Evolutionary conservation across 495 filamentous ascomycete genomes (phyloP), one percentile per base, ranked within the genome.

Genomic region (Penicilliopsis zonata): DNA sequence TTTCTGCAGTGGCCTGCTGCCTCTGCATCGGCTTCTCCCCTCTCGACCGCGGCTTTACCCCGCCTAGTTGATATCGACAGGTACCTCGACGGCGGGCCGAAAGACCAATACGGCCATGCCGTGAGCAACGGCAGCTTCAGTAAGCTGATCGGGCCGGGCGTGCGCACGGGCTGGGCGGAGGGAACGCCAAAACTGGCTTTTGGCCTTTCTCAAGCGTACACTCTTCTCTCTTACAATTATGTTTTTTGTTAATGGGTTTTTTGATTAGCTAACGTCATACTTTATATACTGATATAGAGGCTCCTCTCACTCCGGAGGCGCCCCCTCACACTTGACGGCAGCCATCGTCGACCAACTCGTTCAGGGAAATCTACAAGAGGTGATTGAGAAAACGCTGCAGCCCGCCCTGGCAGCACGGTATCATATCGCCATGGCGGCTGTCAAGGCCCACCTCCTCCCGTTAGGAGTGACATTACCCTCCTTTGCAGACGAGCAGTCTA

Each of bases 1-100:
- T 76, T 84, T 37, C 63, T 94, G 0, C 79, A 82, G 47, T 90
- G 84, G 74, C n/a, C n/a, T n/a, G n/a, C n/a, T n/a, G n/a, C n/a
- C n/a, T n/a, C n/a, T n/a, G n/a, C n/a, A n/a, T 66, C 70, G 4
- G 32, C 61, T 3, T 58, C 57, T 17, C 51, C 41, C 0, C 44
- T 38, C 18, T 26, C 26, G 6, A 20, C 47, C 4, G 35, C 43
- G 15, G 16, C 38, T 10, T 44, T 83, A 2, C 82, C 86, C 2
- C 68, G 86, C 1, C 48, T 93, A 2, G 77, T 84, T 4, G 84
- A 86, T 41, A 61, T 94, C 25, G 85, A 93, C 47, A 57, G 76
- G 2, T 63, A 66, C 23, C 50, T 81, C 10, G 62, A 74, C 20
- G 64, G 72, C 0, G 61, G 66, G 0, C 63, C 73, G 9, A 56